Evolutionary conservation across 2,329 filamentous ascomycete species (phyloP).

Genomic region (Nothophoma quercina): DNA sequence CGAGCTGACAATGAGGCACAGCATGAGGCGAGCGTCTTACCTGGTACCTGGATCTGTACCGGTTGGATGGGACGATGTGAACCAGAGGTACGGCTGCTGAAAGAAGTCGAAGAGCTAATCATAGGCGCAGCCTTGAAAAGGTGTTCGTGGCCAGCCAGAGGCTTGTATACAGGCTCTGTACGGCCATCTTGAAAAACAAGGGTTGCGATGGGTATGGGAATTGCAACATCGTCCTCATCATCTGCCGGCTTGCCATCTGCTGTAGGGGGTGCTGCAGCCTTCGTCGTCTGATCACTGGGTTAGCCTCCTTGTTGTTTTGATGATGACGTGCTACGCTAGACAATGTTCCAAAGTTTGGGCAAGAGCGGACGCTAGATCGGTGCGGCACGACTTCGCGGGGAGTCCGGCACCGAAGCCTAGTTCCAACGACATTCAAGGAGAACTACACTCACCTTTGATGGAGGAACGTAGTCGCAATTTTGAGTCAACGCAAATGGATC

Average conservation of each 20-base stretch:
- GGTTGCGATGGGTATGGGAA: constrained; percentile 33
- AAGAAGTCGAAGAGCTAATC: background rate
- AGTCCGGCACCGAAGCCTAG: constrained; percentile 22
- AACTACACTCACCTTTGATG: constrained; percentile 11
- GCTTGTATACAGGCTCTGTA: constrained; percentile 28
- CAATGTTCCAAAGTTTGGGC: constrained; percentile 8
- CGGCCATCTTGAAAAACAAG: constrained; percentile 31
- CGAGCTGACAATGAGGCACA: background rate
- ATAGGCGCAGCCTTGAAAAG: constrained; percentile 22
- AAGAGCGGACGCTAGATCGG: constrained; percentile 20
- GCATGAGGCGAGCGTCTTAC: constrained; percentile 13
- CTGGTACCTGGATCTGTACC: constrained; percentile 10
- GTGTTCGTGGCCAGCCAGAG: constrained; percentile 37
- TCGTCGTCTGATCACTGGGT: background rate
- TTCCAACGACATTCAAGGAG: constrained; percentile 23
- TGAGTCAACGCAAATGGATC: constrained; percentile 8
- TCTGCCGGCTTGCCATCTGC: background rate
- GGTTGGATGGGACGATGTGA: constrained; percentile 1
- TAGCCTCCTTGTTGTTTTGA: background rate
- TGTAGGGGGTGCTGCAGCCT: background rate
- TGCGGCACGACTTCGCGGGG: constrained; percentile 14
- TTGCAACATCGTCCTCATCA: constrained; percentile 17
- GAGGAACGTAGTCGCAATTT: constrained; percentile 9
- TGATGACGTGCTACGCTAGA: background rate
- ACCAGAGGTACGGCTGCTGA: background rate